Percentiles rank a stretch among this genome's conserved stretches.
These are phyloP conservation scores for Penicillium tannophilum DNA, from an alignment of 495 filamentous ascomycete genomes.

Conservation along the genomic window DNA sequence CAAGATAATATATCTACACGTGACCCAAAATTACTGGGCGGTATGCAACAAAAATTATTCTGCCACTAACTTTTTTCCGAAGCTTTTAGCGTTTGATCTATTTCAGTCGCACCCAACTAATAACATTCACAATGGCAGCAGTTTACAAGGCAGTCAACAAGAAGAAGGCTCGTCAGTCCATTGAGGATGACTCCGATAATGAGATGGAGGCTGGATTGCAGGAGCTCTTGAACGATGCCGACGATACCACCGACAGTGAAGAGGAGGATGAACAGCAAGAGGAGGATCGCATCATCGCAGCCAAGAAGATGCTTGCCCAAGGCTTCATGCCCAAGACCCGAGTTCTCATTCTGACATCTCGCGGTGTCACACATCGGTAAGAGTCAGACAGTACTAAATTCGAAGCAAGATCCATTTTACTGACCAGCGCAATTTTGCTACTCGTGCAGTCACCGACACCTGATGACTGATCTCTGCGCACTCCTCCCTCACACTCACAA, in stretches of 20 bases:
- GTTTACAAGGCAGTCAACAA: constrained; percentile 94
- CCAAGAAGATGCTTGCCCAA: constrained; percentile 45
- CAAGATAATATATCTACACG: constrained; percentile 24
- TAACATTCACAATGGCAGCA: constrained; percentile 69
- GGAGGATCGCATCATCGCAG: constrained; percentile 28
- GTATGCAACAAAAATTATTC: constrained; percentile 45
- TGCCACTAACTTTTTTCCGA: constrained; percentile 41
- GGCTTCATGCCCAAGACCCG: constrained; percentile 60
- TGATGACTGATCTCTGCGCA: constrained; percentile 84
- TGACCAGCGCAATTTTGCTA: constrained; percentile 16
- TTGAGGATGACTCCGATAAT: constrained; percentile 35
- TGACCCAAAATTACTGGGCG: constrained; percentile 31
- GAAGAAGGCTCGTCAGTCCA: constrained; percentile 40
- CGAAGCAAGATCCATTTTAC: neutral
- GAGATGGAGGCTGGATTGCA: constrained; percentile 43
- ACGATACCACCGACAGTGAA: constrained; percentile 53
- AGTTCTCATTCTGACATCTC: constrained; percentile 84
- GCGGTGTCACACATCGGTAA: constrained; percentile 87
- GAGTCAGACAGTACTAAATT: constrained; percentile 11
- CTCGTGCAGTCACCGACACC: constrained; percentile 75
- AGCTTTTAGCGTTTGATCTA: constrained; percentile 20
- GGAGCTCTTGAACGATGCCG: constrained; percentile 41
- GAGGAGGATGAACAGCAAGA: constrained; percentile 49
- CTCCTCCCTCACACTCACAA: constrained; percentile 91
- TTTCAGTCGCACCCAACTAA: constrained; percentile 15